These are phyloP conservation scores for Gilbertella persicaria DNA, from an alignment of 371 early-diverging fungal species.

Conservation along the genomic window DNA sequence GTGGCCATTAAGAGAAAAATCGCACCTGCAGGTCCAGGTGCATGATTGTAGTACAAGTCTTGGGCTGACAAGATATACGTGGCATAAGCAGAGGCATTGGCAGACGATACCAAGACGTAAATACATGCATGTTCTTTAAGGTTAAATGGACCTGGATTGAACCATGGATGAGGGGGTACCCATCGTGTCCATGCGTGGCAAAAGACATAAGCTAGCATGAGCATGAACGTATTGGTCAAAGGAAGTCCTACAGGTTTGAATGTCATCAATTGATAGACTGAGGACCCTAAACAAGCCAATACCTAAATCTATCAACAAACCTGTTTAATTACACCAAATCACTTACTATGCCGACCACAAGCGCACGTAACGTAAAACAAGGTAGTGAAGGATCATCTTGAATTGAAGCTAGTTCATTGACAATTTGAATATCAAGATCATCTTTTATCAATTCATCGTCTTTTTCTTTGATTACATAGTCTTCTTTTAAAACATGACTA, in stretches of 20 bases:
- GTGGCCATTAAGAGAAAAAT: constrained; percentile 62
- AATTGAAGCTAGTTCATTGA: constrained; percentile 37
- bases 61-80: constrained; percentile 60
- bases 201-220: constrained; percentile 44
- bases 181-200: constrained; percentile 33
- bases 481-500: no score
- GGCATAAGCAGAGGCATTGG: constrained; percentile 45
- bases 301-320: constrained; percentile 12
- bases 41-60: constrained; percentile 48
- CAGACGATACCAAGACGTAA: constrained; percentile 42
- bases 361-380: constrained; percentile 31
- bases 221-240: constrained; percentile 43
- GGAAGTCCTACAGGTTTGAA: constrained; percentile 48
- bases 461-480: no score
- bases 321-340: neutral
- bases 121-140: constrained; percentile 47
- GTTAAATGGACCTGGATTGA: constrained; percentile 52
- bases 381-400: constrained; percentile 37
- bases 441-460: no score
- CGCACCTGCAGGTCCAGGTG: constrained; percentile 46
- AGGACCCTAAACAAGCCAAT: constrained; percentile 39
- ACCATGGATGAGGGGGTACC: constrained; percentile 29
- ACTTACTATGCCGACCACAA: constrained; percentile 38
- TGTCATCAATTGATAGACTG: constrained; percentile 41
- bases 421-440: constrained; percentile 32